A percentile compares a stretch with the other conserved stretches of the same genome.
Evolutionary conservation across 225 moss, liverwort and hornwort genomes (phyloP).

Genomic region (Anthoceros angustus): DNA sequence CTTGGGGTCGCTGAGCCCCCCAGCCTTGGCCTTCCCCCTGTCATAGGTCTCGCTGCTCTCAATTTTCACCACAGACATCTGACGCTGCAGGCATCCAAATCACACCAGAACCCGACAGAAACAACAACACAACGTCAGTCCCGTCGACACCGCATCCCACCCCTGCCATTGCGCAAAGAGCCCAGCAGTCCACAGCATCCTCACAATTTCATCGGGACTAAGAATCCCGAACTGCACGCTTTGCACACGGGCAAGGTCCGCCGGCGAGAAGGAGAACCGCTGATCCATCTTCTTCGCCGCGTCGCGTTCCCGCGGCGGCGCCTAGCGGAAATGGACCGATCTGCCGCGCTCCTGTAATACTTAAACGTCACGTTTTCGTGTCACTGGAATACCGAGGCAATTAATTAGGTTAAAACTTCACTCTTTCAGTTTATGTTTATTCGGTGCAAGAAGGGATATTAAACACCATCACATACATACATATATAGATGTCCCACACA

Average conservation of each 20-base stretch:
- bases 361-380: too few species aligned
- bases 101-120: neutral
- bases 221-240: constrained; percentile 95
- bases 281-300: constrained; percentile 49
- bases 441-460: too few species aligned
- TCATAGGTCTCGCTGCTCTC: constrained; percentile 99
- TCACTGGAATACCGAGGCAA: too few species aligned
- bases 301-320: neutral
- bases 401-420: too few species aligned
- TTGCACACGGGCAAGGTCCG: constrained; percentile 95
- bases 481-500: too few species aligned
- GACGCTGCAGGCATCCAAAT: constrained; percentile 40
- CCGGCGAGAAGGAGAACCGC: constrained; percentile 92
- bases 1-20: constrained; percentile 91
- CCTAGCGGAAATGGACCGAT: neutral
- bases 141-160: neutral
- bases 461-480: too few species aligned
- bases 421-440: too few species aligned
- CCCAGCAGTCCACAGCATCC: constrained; percentile 6
- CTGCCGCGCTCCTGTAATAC: too few species aligned
- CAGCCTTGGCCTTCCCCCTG: constrained; percentile 87
- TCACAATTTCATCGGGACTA: constrained; percentile 96
- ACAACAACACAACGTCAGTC: neutral
- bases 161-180: neutral
- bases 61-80: constrained; percentile 99